Conservation (phyloP, 768 basidiomycete species). For the Pulveroboletus sp. region DNA sequence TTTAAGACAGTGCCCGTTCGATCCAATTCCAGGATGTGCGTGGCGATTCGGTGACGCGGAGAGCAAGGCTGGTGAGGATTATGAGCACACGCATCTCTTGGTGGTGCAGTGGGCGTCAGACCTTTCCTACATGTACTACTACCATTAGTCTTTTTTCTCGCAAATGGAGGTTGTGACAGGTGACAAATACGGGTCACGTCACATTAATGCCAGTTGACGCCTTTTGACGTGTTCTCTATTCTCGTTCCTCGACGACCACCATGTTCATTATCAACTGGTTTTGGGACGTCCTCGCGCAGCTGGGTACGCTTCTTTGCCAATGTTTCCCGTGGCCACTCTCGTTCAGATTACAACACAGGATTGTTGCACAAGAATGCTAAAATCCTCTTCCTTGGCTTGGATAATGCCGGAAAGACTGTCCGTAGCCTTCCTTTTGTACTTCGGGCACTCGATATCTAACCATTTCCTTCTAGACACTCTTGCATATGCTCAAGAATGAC, state of each 20-base stretch:
- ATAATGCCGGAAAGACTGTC: conserved; percentile 99
- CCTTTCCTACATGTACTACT: conserved; percentile 53
- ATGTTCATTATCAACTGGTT: conserved; percentile 96
- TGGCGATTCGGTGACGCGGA: conserved; percentile 72
- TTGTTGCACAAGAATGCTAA: conserved; percentile 98
- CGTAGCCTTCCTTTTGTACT: conserved; percentile 24
- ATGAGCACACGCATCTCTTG: conserved; percentile 55
- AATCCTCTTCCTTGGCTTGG: conserved; percentile 97
- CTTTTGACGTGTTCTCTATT: conserved; percentile 21
- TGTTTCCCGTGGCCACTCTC: neutral
- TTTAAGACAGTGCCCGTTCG: conserved; percentile 74
- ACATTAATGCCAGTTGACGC: conserved; percentile 8
- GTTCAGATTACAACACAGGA: conserved; percentile 43
- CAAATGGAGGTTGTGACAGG: neutral
- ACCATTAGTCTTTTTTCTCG: neutral
- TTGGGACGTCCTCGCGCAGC: conserved; percentile 91
- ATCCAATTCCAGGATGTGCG: conserved; percentile 42
- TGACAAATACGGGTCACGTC: conserved; percentile 20
- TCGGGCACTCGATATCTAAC: conserved; percentile 5
- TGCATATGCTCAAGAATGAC: conserved; percentile 99
- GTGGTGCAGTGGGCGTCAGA: conserved; percentile 65
- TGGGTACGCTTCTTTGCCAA: conserved; percentile 56
- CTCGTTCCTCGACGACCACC: conserved; percentile 24
- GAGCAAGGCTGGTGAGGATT: conserved; percentile 52
- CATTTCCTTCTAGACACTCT: conserved; percentile 60